Evolutionary conservation across 148 eudicot species (phyloP).

Genomic region (Polygonum aviculare): DNA sequence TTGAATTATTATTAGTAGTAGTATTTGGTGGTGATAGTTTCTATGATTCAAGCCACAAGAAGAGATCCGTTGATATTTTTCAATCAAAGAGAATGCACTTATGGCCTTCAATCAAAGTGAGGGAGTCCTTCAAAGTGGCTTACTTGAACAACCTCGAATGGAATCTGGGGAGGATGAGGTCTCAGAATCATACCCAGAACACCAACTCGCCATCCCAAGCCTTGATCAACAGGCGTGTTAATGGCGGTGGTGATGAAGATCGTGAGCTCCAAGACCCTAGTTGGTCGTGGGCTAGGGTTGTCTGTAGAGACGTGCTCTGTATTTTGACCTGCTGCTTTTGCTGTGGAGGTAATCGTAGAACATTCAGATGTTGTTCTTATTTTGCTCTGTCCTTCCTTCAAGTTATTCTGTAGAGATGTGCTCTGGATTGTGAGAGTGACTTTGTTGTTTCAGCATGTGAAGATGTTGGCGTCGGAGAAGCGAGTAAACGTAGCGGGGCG

Average conservation of each 20-base stretch:
- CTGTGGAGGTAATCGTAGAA: neutral
- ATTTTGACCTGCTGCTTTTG: neutral
- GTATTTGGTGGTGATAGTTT: too few species aligned
- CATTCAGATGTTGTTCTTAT: neutral
- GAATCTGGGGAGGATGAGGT: constrained; percentile 36
- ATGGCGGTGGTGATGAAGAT: neutral
- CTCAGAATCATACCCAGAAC: constrained; percentile 15
- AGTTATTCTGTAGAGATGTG: too few species aligned
- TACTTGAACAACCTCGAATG: constrained; percentile 45
- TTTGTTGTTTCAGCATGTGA: neutral
- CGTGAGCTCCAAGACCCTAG: neutral
- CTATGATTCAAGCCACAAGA: too few species aligned
- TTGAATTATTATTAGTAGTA: too few species aligned
- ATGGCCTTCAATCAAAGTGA: constrained; percentile 62
- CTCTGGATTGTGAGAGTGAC: too few species aligned
- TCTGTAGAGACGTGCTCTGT: neutral
- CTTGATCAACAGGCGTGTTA: constrained; percentile 7
- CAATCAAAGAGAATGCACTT: constrained; percentile 48
- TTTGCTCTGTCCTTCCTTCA: neutral
- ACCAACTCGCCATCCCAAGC: constrained; percentile 4
- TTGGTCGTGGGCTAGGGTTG: neutral
- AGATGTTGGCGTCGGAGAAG: neutral
- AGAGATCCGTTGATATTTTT: neutral
- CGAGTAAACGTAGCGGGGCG: too few species aligned
- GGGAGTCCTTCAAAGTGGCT: constrained; percentile 48